phyloP scores from a whole-genome alignment of 2,329 filamentous ascomycete species.

The Thielaviopsis euricoi region DNA sequence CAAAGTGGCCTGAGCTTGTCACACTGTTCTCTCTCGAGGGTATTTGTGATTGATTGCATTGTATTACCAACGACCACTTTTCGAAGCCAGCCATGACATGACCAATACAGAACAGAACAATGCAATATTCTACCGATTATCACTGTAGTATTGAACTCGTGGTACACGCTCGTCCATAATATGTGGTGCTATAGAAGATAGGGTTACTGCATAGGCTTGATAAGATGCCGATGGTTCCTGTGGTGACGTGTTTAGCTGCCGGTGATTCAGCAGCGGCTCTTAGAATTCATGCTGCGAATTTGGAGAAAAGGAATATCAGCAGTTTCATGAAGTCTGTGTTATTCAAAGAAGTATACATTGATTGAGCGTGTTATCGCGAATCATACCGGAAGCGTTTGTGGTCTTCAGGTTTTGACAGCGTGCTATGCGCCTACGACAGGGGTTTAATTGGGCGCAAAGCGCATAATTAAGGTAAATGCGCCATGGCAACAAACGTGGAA shows the following conservation, averaged over 20 bases:
- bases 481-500: not conserved
- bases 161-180: not conserved
- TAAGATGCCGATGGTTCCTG: not conserved
- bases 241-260: not conserved
- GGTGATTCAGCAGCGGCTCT: not conserved
- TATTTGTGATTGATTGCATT: not conserved
- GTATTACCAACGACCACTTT: not conserved
- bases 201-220: not conserved
- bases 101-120: not conserved
- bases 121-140: not conserved
- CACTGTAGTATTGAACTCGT: not conserved
- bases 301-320: no score
- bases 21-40: not conserved
- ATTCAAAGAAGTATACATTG: no score
- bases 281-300: not conserved
- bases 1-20: not conserved
- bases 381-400: no score
- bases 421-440: no score
- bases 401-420: no score
- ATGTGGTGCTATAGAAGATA: not conserved
- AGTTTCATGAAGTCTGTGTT: no score
- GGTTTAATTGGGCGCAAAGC: no score
- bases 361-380: no score
- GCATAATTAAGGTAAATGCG: no score
- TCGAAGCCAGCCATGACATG: not conserved